Conservation (phyloP, 1,284 basidiomycete genomes). For the Ganoderma sinense region DNA sequence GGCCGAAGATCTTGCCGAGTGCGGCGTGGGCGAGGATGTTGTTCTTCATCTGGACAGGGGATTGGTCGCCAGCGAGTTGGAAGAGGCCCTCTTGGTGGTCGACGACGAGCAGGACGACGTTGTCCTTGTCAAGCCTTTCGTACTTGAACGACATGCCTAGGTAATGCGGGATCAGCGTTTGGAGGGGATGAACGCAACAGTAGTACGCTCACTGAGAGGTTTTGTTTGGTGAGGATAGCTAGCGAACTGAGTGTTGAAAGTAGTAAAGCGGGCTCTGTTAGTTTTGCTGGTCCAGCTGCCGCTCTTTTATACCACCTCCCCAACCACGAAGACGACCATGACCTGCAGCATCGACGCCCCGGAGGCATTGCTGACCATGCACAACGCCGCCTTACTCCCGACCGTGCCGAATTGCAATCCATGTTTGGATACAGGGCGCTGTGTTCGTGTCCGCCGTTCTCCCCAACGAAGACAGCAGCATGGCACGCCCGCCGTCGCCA, state of each 20-base stretch:
- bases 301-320: neutral
- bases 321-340: neutral
- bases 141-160: slow-evolving; percentile 36
- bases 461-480: neutral
- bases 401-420: neutral
- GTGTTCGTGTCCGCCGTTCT: neutral
- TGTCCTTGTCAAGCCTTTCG: slow-evolving; percentile 52
- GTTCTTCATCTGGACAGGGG: slow-evolving; percentile 48
- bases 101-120: slow-evolving; percentile 51
- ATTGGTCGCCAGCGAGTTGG: slow-evolving; percentile 50
- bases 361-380: neutral
- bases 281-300: neutral
- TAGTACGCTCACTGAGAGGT: neutral
- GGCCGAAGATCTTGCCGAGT: slow-evolving; percentile 50
- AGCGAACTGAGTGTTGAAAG: neutral
- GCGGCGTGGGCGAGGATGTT: slow-evolving; percentile 55
- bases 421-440: neutral
- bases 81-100: slow-evolving; percentile 57
- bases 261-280: neutral
- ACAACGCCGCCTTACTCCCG: neutral
- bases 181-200: neutral
- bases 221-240: neutral
- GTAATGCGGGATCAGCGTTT: neutral
- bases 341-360: neutral
- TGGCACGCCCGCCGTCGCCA: neutral